These are phyloP conservation scores for Kernera saxatilis DNA, from an alignment of 345 rosid species.

Conservation along the genomic window DNA sequence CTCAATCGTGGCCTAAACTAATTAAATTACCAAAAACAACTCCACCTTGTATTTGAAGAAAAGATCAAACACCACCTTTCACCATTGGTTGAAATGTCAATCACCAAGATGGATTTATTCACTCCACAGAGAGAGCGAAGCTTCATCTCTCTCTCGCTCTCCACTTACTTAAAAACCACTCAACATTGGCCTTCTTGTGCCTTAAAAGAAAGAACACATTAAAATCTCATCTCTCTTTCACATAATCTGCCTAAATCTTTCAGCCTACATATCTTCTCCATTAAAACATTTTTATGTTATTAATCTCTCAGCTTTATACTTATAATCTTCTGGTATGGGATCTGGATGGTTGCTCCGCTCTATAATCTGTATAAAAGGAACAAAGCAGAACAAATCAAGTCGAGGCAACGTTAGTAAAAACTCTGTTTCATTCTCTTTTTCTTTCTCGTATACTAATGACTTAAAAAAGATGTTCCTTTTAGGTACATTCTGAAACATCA, in stretches of 20 bases:
- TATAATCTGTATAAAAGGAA: slow-evolving; percentile 31
- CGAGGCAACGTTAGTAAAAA: slow-evolving; percentile 40
- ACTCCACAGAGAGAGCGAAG: slow-evolving; percentile 30
- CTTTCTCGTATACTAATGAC: not conserved
- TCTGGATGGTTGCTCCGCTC: slow-evolving; percentile 51
- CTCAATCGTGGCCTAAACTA: not conserved
- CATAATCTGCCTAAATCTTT: not conserved
- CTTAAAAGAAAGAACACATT: slow-evolving; percentile 18
- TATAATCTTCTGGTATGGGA: slow-evolving; percentile 38
- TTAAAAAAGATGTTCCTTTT: not conserved
- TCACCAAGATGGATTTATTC: slow-evolving; percentile 15
- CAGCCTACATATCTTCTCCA: not conserved
- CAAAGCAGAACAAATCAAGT: slow-evolving; percentile 37
- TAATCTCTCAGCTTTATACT: not conserved
- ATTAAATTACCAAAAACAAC: not conserved
- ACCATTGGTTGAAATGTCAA: slow-evolving; percentile 27
- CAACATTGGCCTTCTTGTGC: slow-evolving; percentile 16
- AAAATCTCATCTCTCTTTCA: not conserved
- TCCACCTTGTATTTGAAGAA: slow-evolving; percentile 15
- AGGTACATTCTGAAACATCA: slow-evolving; percentile 50
- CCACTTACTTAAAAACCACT: slow-evolving; percentile 23
- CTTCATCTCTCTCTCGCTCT: slow-evolving; percentile 11
- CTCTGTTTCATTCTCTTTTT: not conserved
- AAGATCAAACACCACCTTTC: slow-evolving; percentile 20
- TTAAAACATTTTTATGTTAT: not conserved